Evolutionary conservation across 192 early-diverging fungal species (phyloP), one percentile per base, ranked within the genome.

Genomic region (Umbelopsis isabellina): DNA sequence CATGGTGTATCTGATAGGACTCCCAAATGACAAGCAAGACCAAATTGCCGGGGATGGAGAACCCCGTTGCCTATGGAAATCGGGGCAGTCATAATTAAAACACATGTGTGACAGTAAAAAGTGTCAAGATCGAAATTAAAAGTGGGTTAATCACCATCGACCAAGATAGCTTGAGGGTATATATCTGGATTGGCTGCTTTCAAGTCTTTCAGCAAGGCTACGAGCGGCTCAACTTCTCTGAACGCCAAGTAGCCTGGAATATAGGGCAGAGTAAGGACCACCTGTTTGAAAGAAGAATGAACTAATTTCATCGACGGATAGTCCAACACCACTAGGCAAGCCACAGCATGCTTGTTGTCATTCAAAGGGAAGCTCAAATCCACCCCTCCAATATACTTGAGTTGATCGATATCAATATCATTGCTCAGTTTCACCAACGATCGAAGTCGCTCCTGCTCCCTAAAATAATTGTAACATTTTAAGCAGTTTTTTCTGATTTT

Each of bases 221-320:
- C 65, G 33, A 96, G 79, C 1, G 90, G 87, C 0, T 82, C 81
- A 1, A 88, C 84, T 70, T 98, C 97, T 15, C 96, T 89, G 79
- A 97, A 95, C 0, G 96, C 97, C n/a, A 98, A 85, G 77, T 89
- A 98, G 1, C 92, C 92, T 1, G 96, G 82, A 49, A 93, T 90
- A 74, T 98, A 98, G 0, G 97, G 97, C 30, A 88, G 70, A 0
- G 74, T 75, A 20, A 98, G 79, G 21, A 77, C 75, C 6, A 93
- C 90, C 20, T 80, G 71, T 16, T 82, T 55, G 37, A 79, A 82
- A n/a, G 84, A 75, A 49, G 80, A 68, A 78, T 96, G 90, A n/a
- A 96, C 76, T 1, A 91, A 72, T 75, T 87, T 68, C 0, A 55
- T n/a, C 16, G 37, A 72, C 9, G 95, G 94, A 66, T 85, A 93